phyloP scores from a whole-genome alignment of 2,329 filamentous ascomycete species.

The Sporothrix pallida region DNA sequence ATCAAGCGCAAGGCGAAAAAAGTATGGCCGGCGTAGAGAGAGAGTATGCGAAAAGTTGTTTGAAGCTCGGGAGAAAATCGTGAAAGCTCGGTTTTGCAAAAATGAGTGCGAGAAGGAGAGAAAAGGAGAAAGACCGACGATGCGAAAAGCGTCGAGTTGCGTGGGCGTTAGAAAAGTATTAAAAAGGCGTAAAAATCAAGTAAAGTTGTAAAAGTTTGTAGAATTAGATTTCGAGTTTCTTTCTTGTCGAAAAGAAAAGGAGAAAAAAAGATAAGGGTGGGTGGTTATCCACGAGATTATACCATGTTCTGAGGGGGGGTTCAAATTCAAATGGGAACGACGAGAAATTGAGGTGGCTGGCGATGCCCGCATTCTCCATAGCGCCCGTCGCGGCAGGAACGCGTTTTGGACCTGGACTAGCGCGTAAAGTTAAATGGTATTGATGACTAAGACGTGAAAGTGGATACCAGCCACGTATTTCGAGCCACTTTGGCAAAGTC shows the following conservation, averaged over 20 bases:
- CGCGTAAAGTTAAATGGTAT: slow-evolving; percentile 22
- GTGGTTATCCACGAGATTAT: neutral
- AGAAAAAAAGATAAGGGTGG: neutral
- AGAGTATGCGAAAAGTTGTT: too few species aligned
- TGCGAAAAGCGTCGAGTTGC: neutral
- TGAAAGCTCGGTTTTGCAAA: neutral
- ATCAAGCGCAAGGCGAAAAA: neutral
- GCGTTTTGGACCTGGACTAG: slow-evolving; percentile 6
- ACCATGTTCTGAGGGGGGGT: neutral
- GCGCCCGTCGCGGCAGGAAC: slow-evolving; percentile 21
- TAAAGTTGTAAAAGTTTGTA: neutral
- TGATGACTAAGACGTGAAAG: neutral
- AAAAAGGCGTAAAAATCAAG: neutral
- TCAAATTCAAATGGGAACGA: slow-evolving; percentile 6
- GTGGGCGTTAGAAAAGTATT: neutral
- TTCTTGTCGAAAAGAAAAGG: neutral
- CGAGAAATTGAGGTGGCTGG: slow-evolving; percentile 32
- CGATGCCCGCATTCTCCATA: slow-evolving; percentile 26
- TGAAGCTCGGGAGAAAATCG: slow-evolving; percentile 1
- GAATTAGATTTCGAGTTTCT: neutral
- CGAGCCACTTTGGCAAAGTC: too few species aligned
- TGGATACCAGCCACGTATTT: neutral
- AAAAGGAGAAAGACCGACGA: neutral
- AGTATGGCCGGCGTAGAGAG: too few species aligned
- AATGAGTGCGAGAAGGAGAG: neutral